Evolutionary conservation across 768 basidiomycete genomes (phyloP).

Genomic region (Coprinellus micaceus): DNA sequence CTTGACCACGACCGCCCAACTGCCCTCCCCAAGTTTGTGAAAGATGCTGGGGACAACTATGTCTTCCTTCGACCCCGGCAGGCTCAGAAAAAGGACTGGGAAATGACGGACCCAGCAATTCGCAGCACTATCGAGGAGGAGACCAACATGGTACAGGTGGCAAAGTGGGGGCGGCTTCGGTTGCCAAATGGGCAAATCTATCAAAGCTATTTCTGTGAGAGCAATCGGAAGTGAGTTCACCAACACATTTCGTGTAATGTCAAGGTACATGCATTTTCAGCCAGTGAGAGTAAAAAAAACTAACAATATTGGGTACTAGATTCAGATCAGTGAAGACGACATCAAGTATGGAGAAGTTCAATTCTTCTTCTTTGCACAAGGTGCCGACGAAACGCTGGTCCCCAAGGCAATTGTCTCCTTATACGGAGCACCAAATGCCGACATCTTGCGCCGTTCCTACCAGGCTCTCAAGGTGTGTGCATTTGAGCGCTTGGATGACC

Average conservation of each 20-base stretch:
- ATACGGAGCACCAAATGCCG: not conserved
- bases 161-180: slow-evolving; percentile 25
- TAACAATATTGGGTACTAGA: not conserved
- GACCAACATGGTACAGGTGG: not conserved
- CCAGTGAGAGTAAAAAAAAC: no score
- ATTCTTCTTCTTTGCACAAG: not conserved
- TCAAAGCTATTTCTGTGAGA: slow-evolving; percentile 24
- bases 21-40: not conserved
- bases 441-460: not conserved
- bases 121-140: not conserved
- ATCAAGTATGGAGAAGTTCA: not conserved
- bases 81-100: not conserved
- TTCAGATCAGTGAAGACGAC: not conserved
- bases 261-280: not conserved
- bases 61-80: not conserved
- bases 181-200: slow-evolving; percentile 28
- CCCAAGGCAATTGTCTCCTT: not conserved
- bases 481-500: not conserved
- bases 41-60: not conserved
- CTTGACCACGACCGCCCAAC: not conserved
- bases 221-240: slow-evolving; percentile 13
- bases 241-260: not conserved
- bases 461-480: not conserved
- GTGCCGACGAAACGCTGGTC: not conserved
- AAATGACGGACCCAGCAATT: not conserved